Percentiles rank a stretch among this genome's conserved stretches.
Conservation (phyloP, 306 rosid genomes). For the Abrus pulchellus region DNA sequence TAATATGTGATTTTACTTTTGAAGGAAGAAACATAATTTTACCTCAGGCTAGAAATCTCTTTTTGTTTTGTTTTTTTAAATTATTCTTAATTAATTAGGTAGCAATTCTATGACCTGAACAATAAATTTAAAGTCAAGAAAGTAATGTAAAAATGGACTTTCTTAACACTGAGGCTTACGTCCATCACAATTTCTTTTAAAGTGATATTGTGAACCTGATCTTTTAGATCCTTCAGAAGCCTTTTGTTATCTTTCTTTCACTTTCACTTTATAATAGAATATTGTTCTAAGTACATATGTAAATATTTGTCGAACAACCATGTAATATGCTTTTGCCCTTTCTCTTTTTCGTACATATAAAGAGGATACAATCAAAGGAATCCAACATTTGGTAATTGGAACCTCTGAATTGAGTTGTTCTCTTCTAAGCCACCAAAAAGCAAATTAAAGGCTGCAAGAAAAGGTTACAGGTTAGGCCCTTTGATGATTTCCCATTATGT, state of each 20-base stretch:
- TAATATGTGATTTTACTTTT: background rate
- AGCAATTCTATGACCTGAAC: background rate
- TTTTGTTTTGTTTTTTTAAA: background rate
- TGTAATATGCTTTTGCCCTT: background rate
- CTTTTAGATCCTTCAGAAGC: background rate
- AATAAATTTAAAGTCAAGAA: background rate
- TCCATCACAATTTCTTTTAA: background rate
- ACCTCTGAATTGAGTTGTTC: constrained; percentile 3
- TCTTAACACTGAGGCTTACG: constrained; percentile 6
- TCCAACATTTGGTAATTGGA: background rate
- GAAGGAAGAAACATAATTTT: background rate
- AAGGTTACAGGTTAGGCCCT: constrained; percentile 23
- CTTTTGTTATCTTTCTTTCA: background rate
- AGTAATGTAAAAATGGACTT: background rate
- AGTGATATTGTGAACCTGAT: background rate
- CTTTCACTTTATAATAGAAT: constrained; percentile 21
- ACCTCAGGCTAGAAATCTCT: background rate
- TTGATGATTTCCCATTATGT: background rate
- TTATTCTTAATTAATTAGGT: background rate
- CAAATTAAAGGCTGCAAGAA: background rate
- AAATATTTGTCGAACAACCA: constrained; percentile 6
- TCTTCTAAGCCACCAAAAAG: constrained; percentile 12
- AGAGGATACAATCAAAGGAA: background rate
- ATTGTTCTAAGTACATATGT: background rate
- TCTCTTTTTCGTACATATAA: constrained; percentile 19